phyloP scores from a whole-genome alignment of 208 protist genomes.

The Acanthamoeba lenticulata region DNA sequence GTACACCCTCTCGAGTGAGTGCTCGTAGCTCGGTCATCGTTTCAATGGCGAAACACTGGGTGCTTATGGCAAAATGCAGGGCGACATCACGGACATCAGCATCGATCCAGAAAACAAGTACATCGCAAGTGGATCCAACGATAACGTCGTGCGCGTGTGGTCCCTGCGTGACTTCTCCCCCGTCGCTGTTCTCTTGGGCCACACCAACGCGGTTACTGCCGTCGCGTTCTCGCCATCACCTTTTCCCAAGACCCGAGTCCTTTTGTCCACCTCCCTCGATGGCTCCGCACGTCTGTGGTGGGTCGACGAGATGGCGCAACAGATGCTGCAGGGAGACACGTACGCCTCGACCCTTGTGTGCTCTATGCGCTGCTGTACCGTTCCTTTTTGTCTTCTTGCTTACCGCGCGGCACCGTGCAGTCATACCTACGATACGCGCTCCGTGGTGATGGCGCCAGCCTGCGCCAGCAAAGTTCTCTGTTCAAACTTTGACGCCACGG shows the following conservation, averaged over 20 bases:
- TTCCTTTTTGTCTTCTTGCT: no score
- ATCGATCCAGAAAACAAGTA: constrained; percentile 69
- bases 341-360: no score
- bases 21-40: not conserved
- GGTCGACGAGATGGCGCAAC: constrained; percentile 48
- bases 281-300: constrained; percentile 53
- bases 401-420: no score
- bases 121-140: constrained; percentile 59
- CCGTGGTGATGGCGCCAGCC: not conserved
- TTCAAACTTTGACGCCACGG: constrained; percentile 51
- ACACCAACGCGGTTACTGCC: constrained; percentile 56
- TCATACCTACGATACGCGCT: not conserved
- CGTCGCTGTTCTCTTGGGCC: constrained; percentile 34
- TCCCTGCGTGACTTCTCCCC: constrained; percentile 49
- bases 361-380: no score
- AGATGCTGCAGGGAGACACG: not conserved
- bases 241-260: not conserved
- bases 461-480: constrained; percentile 11
- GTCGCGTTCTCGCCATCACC: constrained; percentile 64
- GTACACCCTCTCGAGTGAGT: not conserved
- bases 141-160: constrained; percentile 64
- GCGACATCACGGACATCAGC: constrained; percentile 68
- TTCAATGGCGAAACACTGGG: not conserved
- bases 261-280: constrained; percentile 56
- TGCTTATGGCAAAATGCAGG: not conserved